A percentile compares a stretch with the other conserved stretches of the same genome.
Evolutionary conservation across 805 yeast species (phyloP).

Genomic region (Candida sakaeoensis): DNA sequence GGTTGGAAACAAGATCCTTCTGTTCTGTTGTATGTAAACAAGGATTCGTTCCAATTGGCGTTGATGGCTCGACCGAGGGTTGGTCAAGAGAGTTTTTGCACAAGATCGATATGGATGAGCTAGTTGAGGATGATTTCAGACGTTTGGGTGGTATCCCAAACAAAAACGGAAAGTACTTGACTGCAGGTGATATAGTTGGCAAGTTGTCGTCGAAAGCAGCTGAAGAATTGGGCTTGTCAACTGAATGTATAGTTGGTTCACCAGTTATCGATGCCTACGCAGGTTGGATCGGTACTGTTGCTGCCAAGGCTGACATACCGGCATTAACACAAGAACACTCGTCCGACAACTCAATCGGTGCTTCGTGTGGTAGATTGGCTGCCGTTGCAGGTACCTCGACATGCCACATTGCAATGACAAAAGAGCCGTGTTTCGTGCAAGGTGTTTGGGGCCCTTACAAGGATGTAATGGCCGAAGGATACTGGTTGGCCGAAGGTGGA

Average conservation of each 20-base stretch:
- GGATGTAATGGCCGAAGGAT: conserved; percentile 84
- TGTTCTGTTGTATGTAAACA: conserved; percentile 94
- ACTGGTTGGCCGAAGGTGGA: conserved; percentile 99
- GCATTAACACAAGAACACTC: conserved; percentile 46
- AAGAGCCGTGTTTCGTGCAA: conserved; percentile 80
- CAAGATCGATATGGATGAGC: conserved; percentile 68
- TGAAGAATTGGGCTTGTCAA: conserved; percentile 75
- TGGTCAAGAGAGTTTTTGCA: conserved; percentile 83
- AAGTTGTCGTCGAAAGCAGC: conserved; percentile 65
- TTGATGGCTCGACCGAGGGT: conserved; percentile 79
- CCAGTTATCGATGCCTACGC: conserved; percentile 98
- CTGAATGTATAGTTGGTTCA: conserved; percentile 80
- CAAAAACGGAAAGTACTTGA: conserved; percentile 64
- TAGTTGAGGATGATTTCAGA: conserved; percentile 70
- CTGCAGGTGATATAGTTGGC: conserved; percentile 91
- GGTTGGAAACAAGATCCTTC: conserved; percentile 78
- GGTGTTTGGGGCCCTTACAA: conserved; percentile 99
- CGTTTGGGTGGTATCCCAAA: conserved; percentile 82
- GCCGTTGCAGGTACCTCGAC: conserved; percentile 99
- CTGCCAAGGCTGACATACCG: conserved; percentile 73
- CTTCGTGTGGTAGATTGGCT: conserved; percentile 81
- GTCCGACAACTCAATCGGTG: conserved; percentile 44
- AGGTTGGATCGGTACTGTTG: conserved; percentile 98
- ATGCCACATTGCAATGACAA: conserved; percentile 87
- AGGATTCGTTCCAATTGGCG: conserved; percentile 90